phyloP scores from a whole-genome alignment of 2,329 filamentous ascomycete genomes.

The Metarhizium anisopliae region DNA sequence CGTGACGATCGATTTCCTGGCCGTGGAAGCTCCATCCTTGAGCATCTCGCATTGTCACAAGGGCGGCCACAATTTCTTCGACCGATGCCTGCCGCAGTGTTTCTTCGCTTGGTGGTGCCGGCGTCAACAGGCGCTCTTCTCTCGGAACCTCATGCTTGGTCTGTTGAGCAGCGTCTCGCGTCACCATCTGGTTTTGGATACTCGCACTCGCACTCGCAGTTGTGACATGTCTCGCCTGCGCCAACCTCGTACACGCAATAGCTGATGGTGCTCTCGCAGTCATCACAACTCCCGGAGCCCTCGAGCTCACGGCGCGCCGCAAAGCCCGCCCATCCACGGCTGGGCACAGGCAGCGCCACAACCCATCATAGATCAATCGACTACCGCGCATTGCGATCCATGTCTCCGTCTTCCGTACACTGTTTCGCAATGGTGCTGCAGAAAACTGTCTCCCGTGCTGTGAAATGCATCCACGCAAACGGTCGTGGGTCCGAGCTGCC shows the following conservation, averaged over 20 bases:
- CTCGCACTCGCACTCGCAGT: not conserved
- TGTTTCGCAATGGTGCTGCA: not conserved
- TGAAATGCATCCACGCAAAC: too few species aligned
- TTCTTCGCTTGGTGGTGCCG: slow-evolving; percentile 11
- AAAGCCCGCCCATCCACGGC: slow-evolving; percentile 35
- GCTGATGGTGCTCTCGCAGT: not conserved
- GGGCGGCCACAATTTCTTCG: slow-evolving; percentile 18
- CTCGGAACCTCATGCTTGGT: not conserved
- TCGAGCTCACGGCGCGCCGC: slow-evolving; percentile 20
- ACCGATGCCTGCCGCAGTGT: slow-evolving; percentile 10
- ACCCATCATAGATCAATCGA: slow-evolving; percentile 40
- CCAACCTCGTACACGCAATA: not conserved
- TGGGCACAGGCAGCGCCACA: slow-evolving; percentile 57
- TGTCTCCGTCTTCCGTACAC: not conserved
- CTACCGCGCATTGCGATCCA: slow-evolving; percentile 18
- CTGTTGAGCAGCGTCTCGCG: not conserved
- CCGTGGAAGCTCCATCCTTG: slow-evolving; percentile 10
- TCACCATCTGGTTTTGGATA: not conserved
- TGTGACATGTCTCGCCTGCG: not conserved
- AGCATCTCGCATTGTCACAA: slow-evolving; percentile 17
- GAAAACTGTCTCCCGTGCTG: not conserved
- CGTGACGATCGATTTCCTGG: slow-evolving; percentile 15
- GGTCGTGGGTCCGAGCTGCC: not conserved
- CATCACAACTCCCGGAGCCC: slow-evolving; percentile 6
- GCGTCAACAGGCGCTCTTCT: slow-evolving; percentile 11